Percentiles rank a stretch among this genome's conserved stretches.
phyloP scores from a whole-genome alignment of 2,329 filamentous ascomycete genomes.

The Calonectria montana region DNA sequence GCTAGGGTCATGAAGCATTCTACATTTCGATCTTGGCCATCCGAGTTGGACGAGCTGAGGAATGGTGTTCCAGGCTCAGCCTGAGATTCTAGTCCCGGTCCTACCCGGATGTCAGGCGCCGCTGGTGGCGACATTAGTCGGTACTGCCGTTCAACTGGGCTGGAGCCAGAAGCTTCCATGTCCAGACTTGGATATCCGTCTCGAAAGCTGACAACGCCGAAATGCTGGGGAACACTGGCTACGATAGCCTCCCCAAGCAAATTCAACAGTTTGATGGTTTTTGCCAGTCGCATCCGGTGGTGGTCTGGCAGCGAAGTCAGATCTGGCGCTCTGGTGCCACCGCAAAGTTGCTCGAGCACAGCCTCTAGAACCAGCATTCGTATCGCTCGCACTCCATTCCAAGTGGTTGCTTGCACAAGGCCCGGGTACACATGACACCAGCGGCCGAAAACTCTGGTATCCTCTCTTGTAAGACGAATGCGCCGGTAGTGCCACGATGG shows the following conservation, averaged over 20 bases:
- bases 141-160: constrained; percentile 42
- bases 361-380: constrained; percentile 62
- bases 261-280: constrained; percentile 51
- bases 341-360: constrained; percentile 56
- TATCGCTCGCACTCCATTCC: constrained; percentile 60
- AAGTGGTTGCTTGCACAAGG: constrained; percentile 58
- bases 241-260: constrained; percentile 55
- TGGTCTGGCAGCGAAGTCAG: constrained; percentile 42
- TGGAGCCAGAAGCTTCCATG: constrained; percentile 34
- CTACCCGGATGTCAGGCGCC: constrained; percentile 19
- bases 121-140: constrained; percentile 44
- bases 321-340: constrained; percentile 22
- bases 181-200: constrained; percentile 45
- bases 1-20: constrained; percentile 61
- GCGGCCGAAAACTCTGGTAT: constrained; percentile 55
- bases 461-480: constrained; percentile 51
- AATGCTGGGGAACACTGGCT: constrained; percentile 62
- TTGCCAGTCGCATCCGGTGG: constrained; percentile 51
- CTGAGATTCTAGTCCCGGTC: constrained; percentile 12
- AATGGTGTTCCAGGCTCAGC: constrained; percentile 46
- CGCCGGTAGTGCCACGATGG: constrained; percentile 55
- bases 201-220: constrained; percentile 58
- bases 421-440: constrained; percentile 59
- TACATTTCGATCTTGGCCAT: constrained; percentile 49
- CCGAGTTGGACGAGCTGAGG: constrained; percentile 53